These are phyloP conservation scores for Beauveria sp. DNA, from an alignment of 2,329 filamentous ascomycete genomes.

Conservation along the genomic window DNA sequence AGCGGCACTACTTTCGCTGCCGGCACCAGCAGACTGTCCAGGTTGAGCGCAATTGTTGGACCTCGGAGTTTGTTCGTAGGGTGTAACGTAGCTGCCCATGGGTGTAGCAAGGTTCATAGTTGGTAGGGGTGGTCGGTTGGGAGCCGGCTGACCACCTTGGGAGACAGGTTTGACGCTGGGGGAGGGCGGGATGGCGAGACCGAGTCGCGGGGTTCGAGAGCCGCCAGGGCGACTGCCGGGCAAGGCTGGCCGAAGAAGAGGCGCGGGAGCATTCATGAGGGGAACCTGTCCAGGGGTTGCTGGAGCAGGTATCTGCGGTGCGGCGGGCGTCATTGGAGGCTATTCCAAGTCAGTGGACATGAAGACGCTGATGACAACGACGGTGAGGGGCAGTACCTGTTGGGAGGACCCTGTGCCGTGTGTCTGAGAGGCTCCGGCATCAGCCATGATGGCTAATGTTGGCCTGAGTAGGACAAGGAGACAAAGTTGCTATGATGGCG, in stretches of 20 bases:
- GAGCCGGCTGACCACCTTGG: constrained; percentile 25
- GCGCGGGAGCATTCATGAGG: constrained; percentile 68
- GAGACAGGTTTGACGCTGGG: constrained; percentile 72
- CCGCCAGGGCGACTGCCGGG: constrained; percentile 59
- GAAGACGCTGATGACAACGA: background rate
- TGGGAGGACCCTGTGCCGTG: constrained; percentile 12
- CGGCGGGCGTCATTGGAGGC: constrained; percentile 16
- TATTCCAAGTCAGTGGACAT: background rate
- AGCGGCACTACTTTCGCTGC: constrained; percentile 70
- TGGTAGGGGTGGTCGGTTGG: constrained; percentile 53
- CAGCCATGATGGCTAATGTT: constrained; percentile 19
- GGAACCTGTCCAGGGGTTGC: constrained; percentile 33
- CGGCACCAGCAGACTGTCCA: constrained; percentile 62
- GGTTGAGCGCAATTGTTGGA: constrained; percentile 43
- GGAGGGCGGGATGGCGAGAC: constrained; percentile 83
- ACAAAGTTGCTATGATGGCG: background rate
- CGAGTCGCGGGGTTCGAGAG: constrained; percentile 65
- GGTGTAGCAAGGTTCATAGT: constrained; percentile 80
- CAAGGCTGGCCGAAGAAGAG: constrained; percentile 75
- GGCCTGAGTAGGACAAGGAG: constrained; percentile 7
- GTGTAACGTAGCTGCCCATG: constrained; percentile 68
- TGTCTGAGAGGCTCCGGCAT: constrained; percentile 17
- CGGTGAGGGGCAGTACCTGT: constrained; percentile 9
- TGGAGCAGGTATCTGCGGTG: constrained; percentile 17
- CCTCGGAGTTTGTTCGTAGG: constrained; percentile 56